Base-by-base conservation (phyloP, 169 alveolate species). In the Plasmodium malariae region DNA sequence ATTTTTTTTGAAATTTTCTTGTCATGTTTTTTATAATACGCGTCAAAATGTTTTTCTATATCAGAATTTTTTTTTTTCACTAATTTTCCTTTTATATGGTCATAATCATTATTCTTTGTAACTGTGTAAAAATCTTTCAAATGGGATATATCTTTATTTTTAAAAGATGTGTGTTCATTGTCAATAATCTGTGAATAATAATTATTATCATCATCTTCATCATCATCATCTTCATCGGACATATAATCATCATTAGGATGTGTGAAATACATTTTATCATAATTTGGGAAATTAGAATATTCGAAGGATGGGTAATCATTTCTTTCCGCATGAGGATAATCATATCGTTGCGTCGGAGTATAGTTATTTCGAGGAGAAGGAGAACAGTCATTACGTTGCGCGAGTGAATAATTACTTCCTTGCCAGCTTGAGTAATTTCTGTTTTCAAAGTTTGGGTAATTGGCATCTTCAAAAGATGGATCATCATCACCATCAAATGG, bases 401-500 rank as follows among this genome's bases (percentile, higher is more conserved):
- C 14, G 5, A 19, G 21, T 14, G 0, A 21, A n/a, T 49, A 4
- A n/a, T 30, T 67, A 3, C 11, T 2, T 67, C 37, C 60, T 3
- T 28, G 37, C 5, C 28, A 2, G n/a, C n/a, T n/a, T 11, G 60
- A 3, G 28, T 21, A 6, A 67, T 37, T 1, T 32, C 36, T 32
- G 1, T 19, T 7, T 34, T 43, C 19, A 67, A 36, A 67, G 19
- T 14, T 34, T 36, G 74, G 21, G 36, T 36, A 19, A 37, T 67
- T 7, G 26, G 24, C 17, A 36, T 36, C 59, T 37, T 32, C 74
- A 67, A 49, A 67, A 21, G 19, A 36, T 67, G 74, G 36, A 28
- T 30, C 7, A 37, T 67, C 74, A 67, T 21, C 24, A 2, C 14
- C 74, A 6, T 67, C 74, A 28, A 67, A 11, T 32, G 60, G 60